Base-by-base conservation (phyloP, 2,329 filamentous ascomycete genomes). In the Penicillium thymicola region DNA sequence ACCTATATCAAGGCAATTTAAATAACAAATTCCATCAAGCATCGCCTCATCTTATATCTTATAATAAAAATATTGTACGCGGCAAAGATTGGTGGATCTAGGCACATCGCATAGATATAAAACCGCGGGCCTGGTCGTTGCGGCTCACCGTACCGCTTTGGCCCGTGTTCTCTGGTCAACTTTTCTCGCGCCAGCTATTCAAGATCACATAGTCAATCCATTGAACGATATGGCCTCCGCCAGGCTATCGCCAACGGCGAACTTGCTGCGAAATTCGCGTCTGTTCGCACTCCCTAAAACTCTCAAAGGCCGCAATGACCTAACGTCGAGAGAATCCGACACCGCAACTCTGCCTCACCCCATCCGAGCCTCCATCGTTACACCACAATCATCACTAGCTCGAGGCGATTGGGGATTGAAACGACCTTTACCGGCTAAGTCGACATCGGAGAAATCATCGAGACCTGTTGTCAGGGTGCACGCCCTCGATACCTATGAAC, bases 401-500 rank as follows among this genome's bases (percentile, higher is more conserved):
- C 85, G 85, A 68, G 93, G 93, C 36, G 93, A 97, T 70, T 97
- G 93, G 92, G 93, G 93, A 14, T 79, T 97, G 66, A 97, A 97
- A 78, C 82, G 93, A 54, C 82, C 91, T 1, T 79, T 97, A 6
- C 93, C 93, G 1, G 76, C 88, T 9, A 88, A 88, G 71, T 86
- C 88, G 3, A 92, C 90, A 5, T 84, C 85, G 21, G 84, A 85
- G 52, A 86, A 85, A 7, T 85, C 87, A 7, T 78, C 75, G 43
- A 87, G 86, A n/a, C 89, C 92, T 10, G 80, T 89, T 48, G 83
- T 96, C 52, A 85, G 90, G 62, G 77, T 97, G 64, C 86, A 85
- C 67, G 83, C 88, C 58, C 82, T 96, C 62, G 93, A 97, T 78
- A 89, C 90, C 2, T 83, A 86, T 65, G 92, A 97, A 75, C 89